Conservation (phyloP, 805 yeast species). For the Starmerella sp. region DNA sequence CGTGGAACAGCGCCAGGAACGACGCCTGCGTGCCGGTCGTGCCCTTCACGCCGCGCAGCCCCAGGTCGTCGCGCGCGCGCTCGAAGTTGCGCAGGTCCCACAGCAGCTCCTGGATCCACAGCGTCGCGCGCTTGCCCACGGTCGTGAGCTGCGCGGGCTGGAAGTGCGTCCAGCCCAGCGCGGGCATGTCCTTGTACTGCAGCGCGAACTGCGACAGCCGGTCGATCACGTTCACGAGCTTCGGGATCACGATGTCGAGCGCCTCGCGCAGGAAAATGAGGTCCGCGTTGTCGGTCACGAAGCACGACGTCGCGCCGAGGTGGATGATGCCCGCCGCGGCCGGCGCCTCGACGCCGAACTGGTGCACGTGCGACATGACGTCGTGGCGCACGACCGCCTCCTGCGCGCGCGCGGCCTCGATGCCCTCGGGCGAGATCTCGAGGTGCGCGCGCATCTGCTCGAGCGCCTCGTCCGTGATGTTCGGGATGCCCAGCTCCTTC, state of each 20-base stretch:
- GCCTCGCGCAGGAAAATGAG: conserved; percentile 94
- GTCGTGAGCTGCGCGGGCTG: conserved; percentile 99
- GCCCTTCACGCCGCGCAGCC: conserved; percentile 96
- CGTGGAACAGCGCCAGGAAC: conserved; percentile 87
- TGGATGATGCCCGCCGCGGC: conserved; percentile 97
- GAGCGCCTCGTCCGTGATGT: conserved; percentile 84
- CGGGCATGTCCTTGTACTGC: conserved; percentile 89
- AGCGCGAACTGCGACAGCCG: conserved; percentile 79
- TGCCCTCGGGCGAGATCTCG: conserved; percentile 83
- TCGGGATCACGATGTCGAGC: conserved; percentile 83
- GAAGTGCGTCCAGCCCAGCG: conserved; percentile 98
- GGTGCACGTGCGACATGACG: conserved; percentile 98
- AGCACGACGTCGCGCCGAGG: conserved; percentile 96
- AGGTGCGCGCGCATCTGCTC: conserved; percentile 71
- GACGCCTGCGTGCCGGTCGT: conserved; percentile 99
- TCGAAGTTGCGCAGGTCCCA: conserved; percentile 96
- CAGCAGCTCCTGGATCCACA: conserved; percentile 93
- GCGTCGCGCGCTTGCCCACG: conserved; percentile 93
- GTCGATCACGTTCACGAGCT: conserved; percentile 89
- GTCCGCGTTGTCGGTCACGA: conserved; percentile 95
- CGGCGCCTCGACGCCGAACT: conserved; percentile 85
- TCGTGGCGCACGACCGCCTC: conserved; percentile 98
- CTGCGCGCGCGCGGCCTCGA: conserved; percentile 75
- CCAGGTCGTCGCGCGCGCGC: conserved; percentile 93
- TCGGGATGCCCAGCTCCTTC: conserved; percentile 72